A percentile compares a stretch with the other conserved stretches of the same genome.
Conservation (phyloP, 2,329 filamentous ascomycete genomes). For the Pseudovirgaria hyperparasitica region DNA sequence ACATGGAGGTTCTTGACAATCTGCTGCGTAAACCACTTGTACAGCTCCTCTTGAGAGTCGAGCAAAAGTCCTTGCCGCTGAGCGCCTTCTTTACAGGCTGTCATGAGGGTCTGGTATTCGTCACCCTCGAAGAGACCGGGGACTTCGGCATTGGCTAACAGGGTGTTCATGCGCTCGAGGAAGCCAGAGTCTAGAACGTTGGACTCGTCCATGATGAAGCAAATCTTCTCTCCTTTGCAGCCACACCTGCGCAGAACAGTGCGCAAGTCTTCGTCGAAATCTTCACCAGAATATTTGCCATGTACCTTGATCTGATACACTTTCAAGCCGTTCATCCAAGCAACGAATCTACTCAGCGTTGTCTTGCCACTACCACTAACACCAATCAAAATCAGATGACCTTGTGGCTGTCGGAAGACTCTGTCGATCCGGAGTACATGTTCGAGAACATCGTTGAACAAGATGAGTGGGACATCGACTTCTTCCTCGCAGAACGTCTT, state of each 20-base stretch:
- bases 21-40: conserved; percentile 99
- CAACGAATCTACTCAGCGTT: conserved; percentile 91
- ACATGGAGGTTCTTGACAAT: conserved; percentile 99
- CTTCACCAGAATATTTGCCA: conserved; percentile 92
- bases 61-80: conserved; percentile 90
- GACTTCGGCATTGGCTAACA: conserved; percentile 98
- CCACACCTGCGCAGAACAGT: conserved; percentile 87
- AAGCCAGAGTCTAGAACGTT: conserved; percentile 98
- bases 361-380: conserved; percentile 98
- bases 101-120: conserved; percentile 97
- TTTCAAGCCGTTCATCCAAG: conserved; percentile 99
- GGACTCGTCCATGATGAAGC: conserved; percentile 99
- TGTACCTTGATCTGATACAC: conserved; percentile 99
- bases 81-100: conserved; percentile 94
- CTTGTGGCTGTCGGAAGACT: conserved; percentile 96
- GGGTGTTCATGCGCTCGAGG: conserved; percentile 96
- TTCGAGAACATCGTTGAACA: conserved; percentile 99
- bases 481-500: conserved; percentile 99
- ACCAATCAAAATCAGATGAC: conserved; percentile 95
- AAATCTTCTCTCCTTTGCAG: conserved; percentile 98
- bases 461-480: conserved; percentile 90
- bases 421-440: conserved; percentile 97
- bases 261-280: conserved; percentile 95
- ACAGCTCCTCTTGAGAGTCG: conserved; percentile 97
- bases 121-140: conserved; percentile 98